These are phyloP conservation scores for Penicillium mononematosum DNA, from an alignment of 495 filamentous ascomycete genomes.

Conservation along the genomic window DNA sequence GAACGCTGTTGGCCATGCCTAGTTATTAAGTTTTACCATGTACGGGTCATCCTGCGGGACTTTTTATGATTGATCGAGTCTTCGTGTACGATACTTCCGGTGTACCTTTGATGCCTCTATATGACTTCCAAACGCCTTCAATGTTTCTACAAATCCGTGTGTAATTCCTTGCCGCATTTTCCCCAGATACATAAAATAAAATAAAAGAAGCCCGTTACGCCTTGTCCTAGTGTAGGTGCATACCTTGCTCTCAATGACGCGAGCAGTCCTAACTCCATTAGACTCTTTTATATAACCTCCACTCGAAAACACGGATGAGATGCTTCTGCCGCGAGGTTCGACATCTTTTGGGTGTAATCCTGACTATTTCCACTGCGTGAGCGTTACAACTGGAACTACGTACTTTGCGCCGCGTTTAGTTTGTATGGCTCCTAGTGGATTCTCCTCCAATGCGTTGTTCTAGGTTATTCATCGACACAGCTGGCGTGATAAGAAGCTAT, in stretches of 20 bases:
- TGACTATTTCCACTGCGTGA: neutral
- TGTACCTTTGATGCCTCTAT: conserved; percentile 13
- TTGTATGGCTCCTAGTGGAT: neutral
- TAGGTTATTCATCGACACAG: neutral
- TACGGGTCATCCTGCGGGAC: neutral
- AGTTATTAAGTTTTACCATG: neutral
- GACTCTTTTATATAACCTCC: neutral
- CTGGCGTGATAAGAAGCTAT: too few relatives aligned
- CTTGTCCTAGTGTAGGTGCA: neutral
- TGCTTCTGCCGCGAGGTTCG: too few relatives aligned
- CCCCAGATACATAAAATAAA: neutral
- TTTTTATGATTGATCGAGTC: neutral
- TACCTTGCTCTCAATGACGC: neutral
- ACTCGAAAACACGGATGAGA: neutral
- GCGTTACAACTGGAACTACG: neutral
- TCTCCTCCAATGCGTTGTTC: neutral
- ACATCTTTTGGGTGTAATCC: neutral
- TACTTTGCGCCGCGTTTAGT: too few relatives aligned
- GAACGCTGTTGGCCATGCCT: conserved; percentile 8
- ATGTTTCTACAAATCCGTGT: neutral
- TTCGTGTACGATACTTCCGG: conserved; percentile 18
- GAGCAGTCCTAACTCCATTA: neutral
- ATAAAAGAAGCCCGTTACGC: neutral
- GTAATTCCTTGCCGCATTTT: neutral
- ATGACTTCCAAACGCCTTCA: neutral